Evolutionary conservation across 257 asterid species (phyloP), one percentile per base, ranked within the genome.

Genomic region (Solanum chmielewskii): DNA sequence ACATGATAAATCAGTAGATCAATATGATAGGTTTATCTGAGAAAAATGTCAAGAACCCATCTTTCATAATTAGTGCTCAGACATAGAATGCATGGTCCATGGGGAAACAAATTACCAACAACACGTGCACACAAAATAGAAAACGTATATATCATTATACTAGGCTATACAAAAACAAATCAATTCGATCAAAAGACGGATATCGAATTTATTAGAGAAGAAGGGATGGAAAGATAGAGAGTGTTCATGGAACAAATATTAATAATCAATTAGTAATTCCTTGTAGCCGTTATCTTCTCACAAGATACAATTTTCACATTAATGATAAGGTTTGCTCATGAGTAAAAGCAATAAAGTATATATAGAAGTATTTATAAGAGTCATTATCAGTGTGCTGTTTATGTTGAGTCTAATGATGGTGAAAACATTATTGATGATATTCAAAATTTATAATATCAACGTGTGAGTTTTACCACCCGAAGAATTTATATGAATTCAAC

Each of bases 251-350:
- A 2, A 1, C 35, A 33, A 33, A 33, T 1, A 0, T 89, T 2
- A 78, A 87, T 29, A 90, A 90, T 8, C 4, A 62, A 0, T 89
- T 90, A 88, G 88, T 89, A 0, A 60, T 86, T 0, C 86, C 88
- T 0, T 86, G 82, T 21, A 62, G 66, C 23, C 60, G 35, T 25
- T 66, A 66, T 66, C 0, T 66, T 0, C 37, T 66, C 13, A 66
- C 10, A 7, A 5, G 35, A 66, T 66, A 66, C 1, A 66, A 69
- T 69, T 6, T 11, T 29, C 41, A 68, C 23, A 68, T 7, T 16
- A 18, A 18, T 56, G n/a, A 6, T 6, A 1, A 56, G 64, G 64
- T 56, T 10, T 56, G 1, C 64, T 56, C n/a, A 16, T 3, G 10
- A 56, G 4, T 16, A 2, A 56, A 56, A 56, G 64, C 9, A 56